Percentiles rank a stretch among this genome's conserved stretches.
Evolutionary conservation across 371 early-diverging fungal genomes (phyloP).

Genomic region (Mortierella sp.): DNA sequence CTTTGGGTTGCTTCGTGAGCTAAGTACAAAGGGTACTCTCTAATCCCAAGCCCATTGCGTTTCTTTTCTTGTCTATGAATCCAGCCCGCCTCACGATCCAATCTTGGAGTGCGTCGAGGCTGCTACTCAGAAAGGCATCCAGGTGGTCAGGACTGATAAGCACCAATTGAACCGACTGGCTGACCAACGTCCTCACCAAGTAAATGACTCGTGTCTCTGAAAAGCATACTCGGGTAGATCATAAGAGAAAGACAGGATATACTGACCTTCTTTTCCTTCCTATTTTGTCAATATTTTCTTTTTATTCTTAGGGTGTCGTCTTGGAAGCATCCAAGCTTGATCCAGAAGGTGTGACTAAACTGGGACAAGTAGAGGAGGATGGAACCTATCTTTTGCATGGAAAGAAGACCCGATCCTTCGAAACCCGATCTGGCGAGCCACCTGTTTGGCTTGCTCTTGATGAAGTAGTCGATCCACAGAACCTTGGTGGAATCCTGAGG

Average conservation of each 20-base stretch:
- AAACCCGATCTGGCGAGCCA: constrained; percentile 18
- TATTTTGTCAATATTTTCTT: background rate
- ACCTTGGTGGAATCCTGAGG: constrained; percentile 73
- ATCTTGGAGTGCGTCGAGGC: constrained; percentile 25
- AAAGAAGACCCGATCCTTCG: constrained; percentile 6
- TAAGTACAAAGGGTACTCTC: background rate
- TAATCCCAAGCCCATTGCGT: background rate
- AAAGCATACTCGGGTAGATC: too few species aligned
- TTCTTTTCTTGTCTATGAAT: too few species aligned
- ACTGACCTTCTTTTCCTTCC: too few species aligned
- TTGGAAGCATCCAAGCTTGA: constrained; percentile 34
- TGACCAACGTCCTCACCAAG: constrained; percentile 45
- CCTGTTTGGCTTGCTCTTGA: constrained; percentile 65
- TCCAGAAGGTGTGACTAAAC: background rate
- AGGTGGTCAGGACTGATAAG: constrained; percentile 19
- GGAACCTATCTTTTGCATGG: background rate
- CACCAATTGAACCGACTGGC: constrained; percentile 38
- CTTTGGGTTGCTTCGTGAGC: background rate
- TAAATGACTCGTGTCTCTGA: background rate
- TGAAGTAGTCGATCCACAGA: constrained; percentile 69
- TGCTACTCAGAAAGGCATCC: constrained; percentile 10
- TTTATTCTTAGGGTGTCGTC: constrained; percentile 30
- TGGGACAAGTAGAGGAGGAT: background rate
- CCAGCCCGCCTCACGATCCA: constrained; percentile 15
- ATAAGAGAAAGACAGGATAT: too few species aligned